Percentiles rank a stretch among this genome's conserved stretches.
Evolutionary conservation across 139 green algal species (phyloP).

Genomic region (Chlamydomonas sphaeroides): DNA sequence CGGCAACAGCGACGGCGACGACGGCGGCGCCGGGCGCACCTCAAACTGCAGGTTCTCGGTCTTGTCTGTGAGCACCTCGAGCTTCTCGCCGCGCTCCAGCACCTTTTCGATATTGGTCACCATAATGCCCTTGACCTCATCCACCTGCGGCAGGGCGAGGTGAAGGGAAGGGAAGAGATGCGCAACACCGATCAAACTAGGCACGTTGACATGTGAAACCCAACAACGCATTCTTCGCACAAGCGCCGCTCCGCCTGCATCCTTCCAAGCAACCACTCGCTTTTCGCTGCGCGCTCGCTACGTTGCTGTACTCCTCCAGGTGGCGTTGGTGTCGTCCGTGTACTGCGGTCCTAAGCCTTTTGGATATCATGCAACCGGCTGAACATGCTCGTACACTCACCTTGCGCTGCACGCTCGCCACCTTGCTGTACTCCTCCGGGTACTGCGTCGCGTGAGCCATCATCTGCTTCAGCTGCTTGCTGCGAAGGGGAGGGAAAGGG

Average conservation of each 20-base stretch:
- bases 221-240: too few species aligned
- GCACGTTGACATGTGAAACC: too few species aligned
- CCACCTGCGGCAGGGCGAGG: slow-evolving; percentile 68
- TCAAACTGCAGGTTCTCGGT: slow-evolving; percentile 94
- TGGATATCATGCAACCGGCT: too few species aligned
- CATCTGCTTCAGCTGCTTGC: slow-evolving; percentile 83
- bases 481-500: slow-evolving; percentile 26
- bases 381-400: slow-evolving; percentile 48
- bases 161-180: not conserved
- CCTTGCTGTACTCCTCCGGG: slow-evolving; percentile 89
- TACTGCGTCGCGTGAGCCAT: slow-evolving; percentile 91
- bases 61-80: slow-evolving; percentile 96
- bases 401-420: slow-evolving; percentile 88
- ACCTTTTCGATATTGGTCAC: slow-evolving; percentile 98
- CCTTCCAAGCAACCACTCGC: slow-evolving; percentile 40
- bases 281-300: slow-evolving; percentile 88
- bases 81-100: slow-evolving; percentile 93
- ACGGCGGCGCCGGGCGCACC: slow-evolving; percentile 38
- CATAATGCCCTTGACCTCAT: slow-evolving; percentile 98
- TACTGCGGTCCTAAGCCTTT: too few species aligned
- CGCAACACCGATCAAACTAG: not conserved
- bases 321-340: slow-evolving; percentile 17
- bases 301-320: slow-evolving; percentile 89
- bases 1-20: not conserved
- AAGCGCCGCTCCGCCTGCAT: too few species aligned